These are phyloP conservation scores for Aspergillus cavernicola DNA, from an alignment of 495 filamentous ascomycete species.

Conservation along the genomic window DNA sequence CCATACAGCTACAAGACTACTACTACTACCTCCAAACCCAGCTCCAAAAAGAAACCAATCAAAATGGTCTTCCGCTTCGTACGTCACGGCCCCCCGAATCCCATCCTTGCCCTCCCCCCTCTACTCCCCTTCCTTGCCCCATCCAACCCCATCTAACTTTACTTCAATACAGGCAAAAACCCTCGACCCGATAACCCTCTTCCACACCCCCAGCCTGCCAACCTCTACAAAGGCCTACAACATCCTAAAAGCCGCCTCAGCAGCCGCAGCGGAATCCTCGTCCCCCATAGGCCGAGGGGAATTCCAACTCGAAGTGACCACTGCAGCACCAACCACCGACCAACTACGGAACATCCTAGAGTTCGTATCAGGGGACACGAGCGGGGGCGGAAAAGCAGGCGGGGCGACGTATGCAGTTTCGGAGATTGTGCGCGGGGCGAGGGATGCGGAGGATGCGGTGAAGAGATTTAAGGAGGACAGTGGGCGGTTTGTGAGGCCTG, in stretches of 20 bases:
- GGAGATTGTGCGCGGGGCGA: slow-evolving; percentile 68
- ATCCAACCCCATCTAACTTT: not conserved
- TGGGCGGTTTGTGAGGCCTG: slow-evolving; percentile 65
- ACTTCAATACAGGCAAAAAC: slow-evolving; percentile 60
- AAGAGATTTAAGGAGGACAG: slow-evolving; percentile 60
- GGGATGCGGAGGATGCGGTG: slow-evolving; percentile 67
- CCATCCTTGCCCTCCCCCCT: not conserved
- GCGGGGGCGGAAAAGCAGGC: slow-evolving; percentile 28
- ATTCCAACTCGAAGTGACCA: slow-evolving; percentile 85
- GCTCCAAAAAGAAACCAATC: not conserved
- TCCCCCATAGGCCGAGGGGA: slow-evolving; percentile 54
- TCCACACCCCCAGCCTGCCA: slow-evolving; percentile 70
- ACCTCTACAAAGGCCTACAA: slow-evolving; percentile 64
- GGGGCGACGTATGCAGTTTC: slow-evolving; percentile 32
- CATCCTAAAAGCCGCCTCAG: slow-evolving; percentile 70
- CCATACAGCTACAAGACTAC: not conserved
- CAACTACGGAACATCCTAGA: slow-evolving; percentile 86
- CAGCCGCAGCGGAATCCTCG: slow-evolving; percentile 40
- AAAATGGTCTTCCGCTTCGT: slow-evolving; percentile 45
- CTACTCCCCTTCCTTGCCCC: not conserved
- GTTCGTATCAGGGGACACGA: slow-evolving; percentile 60
- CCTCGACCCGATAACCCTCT: slow-evolving; percentile 90
- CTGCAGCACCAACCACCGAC: slow-evolving; percentile 72
- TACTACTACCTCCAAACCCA: not conserved
- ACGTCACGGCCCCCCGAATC: slow-evolving; percentile 14